Evolutionary conservation across 2,329 filamentous ascomycete species (phyloP).

Genomic region (Colletotrichum orbiculare): DNA sequence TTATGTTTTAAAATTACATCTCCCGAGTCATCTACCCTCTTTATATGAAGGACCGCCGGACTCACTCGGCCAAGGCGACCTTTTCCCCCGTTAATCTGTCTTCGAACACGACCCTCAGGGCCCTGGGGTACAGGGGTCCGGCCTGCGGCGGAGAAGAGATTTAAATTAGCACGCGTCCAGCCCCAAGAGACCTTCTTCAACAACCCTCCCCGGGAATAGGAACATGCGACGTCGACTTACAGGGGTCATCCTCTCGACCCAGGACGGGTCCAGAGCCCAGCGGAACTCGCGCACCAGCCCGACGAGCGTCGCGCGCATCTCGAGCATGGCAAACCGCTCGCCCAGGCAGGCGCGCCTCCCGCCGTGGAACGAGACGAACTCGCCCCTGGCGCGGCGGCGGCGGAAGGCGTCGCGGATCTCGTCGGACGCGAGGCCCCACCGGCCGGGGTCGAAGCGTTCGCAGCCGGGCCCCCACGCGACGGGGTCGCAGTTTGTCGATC

Average conservation of each 20-base stretch:
- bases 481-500: conserved; percentile 51
- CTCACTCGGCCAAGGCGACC: background rate
- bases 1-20: no score
- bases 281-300: conserved; percentile 43
- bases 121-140: conserved; percentile 31
- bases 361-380: conserved; percentile 56
- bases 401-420: conserved; percentile 49
- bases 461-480: conserved; percentile 44
- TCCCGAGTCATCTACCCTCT: no score
- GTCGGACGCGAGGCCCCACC: conserved; percentile 50
- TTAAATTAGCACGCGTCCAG: background rate
- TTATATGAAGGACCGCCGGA: no score
- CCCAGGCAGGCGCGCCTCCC: conserved; percentile 53
- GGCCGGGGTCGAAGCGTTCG: conserved; percentile 51
- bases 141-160: conserved; percentile 6
- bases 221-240: conserved; percentile 40
- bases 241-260: conserved; percentile 46
- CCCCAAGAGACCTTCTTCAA: background rate
- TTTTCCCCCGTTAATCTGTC: conserved; percentile 14
- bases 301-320: conserved; percentile 48
- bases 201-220: background rate
- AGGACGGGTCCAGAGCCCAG: conserved; percentile 47
- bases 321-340: conserved; percentile 52
- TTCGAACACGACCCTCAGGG: conserved; percentile 24
- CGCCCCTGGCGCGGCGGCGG: conserved; percentile 47